These are phyloP conservation scores for Achaetomium macrosporum DNA, from an alignment of 2,329 filamentous ascomycete species.

Conservation along the genomic window DNA sequence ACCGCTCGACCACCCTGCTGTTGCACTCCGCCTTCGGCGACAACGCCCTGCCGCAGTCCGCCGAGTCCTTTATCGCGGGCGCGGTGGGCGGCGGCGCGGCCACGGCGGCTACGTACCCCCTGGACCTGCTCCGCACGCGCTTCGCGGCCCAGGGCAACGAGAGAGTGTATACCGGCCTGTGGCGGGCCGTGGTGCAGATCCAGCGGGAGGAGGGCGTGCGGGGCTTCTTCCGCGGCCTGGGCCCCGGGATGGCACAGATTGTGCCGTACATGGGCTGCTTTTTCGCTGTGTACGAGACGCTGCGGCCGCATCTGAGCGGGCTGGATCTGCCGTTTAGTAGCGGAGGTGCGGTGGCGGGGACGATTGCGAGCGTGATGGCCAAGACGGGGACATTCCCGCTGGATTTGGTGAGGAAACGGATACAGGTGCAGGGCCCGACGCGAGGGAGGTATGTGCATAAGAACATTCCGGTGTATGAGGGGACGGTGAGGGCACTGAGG, in stretches of 20 bases:
- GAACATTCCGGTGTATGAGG: slow-evolving; percentile 79
- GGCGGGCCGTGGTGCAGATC: slow-evolving; percentile 66
- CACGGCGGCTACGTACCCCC: slow-evolving; percentile 80
- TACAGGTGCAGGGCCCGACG: slow-evolving; percentile 93
- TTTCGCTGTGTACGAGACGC: slow-evolving; percentile 79
- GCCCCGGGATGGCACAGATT: slow-evolving; percentile 78
- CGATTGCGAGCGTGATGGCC: slow-evolving; percentile 70
- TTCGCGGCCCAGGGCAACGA: slow-evolving; percentile 90
- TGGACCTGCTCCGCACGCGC: slow-evolving; percentile 86
- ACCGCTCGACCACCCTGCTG: slow-evolving; percentile 66
- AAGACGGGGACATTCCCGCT: slow-evolving; percentile 92
- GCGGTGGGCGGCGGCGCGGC: slow-evolving; percentile 76
- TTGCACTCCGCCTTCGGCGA: slow-evolving; percentile 46
- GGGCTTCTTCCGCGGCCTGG: slow-evolving; percentile 85
- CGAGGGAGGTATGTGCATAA: slow-evolving; percentile 70
- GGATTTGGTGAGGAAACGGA: slow-evolving; percentile 83
- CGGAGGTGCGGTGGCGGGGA: slow-evolving; percentile 76
- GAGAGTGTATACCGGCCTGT: slow-evolving; percentile 69
- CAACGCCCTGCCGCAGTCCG: slow-evolving; percentile 53
- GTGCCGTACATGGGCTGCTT: slow-evolving; percentile 97
- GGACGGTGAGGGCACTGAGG: slow-evolving; percentile 59
- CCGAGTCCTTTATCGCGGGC: slow-evolving; percentile 76
- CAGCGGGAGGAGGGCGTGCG: slow-evolving; percentile 62
- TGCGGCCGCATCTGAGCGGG: slow-evolving; percentile 54
- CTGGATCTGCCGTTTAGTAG: slow-evolving; percentile 63